Conservation (phyloP, 2,329 filamentous ascomycete species). For the Paraconiothyrium brasiliense region DNA sequence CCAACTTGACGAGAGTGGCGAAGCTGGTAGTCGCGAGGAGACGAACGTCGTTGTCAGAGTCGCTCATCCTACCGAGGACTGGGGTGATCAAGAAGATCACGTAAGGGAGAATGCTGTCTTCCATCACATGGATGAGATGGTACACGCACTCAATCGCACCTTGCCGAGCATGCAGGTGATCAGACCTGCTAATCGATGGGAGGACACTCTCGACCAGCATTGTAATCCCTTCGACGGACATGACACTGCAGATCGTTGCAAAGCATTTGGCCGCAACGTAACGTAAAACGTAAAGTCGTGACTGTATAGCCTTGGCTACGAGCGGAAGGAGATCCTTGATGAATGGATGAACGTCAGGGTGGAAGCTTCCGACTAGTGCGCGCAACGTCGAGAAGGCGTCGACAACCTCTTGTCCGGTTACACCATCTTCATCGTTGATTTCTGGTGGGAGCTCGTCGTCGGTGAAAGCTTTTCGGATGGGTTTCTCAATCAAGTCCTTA, state of each 20-base stretch:
- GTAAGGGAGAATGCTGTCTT: constrained; percentile 92
- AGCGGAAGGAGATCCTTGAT: constrained; percentile 84
- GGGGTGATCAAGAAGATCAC: constrained; percentile 99
- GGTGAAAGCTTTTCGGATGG: constrained; percentile 78
- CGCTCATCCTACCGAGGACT: constrained; percentile 96
- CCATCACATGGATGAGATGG: constrained; percentile 98
- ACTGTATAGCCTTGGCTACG: constrained; percentile 87
- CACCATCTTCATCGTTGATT: constrained; percentile 76
- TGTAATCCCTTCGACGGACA: constrained; percentile 94
- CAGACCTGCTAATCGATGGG: constrained; percentile 87
- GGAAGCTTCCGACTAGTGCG: constrained; percentile 89
- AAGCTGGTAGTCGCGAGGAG: constrained; percentile 96
- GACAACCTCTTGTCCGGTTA: constrained; percentile 89
- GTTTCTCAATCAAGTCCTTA: constrained; percentile 80
- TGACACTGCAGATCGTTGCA: constrained; percentile 96
- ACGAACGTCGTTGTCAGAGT: constrained; percentile 94
- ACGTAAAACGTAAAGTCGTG: constrained; percentile 87
- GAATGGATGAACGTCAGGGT: constrained; percentile 78
- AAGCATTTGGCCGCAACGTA: constrained; percentile 98
- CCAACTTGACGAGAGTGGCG: constrained; percentile 94
- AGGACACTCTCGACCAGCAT: constrained; percentile 92
- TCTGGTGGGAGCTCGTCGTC: constrained; percentile 73
- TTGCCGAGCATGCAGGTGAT: constrained; percentile 89
- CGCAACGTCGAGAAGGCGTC: constrained; percentile 93
- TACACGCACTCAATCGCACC: constrained; percentile 96